Percentiles rank a stretch among this genome's conserved stretches.
phyloP scores from a whole-genome alignment of 768 basidiomycete genomes.

The Ramaria sp. region DNA sequence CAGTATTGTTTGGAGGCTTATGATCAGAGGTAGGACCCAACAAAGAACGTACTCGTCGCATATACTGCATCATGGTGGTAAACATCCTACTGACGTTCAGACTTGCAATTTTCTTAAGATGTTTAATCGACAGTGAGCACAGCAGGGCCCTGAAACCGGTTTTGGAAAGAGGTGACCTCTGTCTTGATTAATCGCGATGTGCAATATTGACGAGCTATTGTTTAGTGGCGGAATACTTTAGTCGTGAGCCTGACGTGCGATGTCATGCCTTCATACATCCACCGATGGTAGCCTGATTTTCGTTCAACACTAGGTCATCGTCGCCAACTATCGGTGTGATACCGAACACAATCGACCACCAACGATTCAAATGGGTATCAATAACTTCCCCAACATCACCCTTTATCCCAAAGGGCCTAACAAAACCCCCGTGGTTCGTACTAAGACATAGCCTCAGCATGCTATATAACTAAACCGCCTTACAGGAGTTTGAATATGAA shows the following conservation, averaged over 20 bases:
- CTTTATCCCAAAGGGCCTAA: slow-evolving; percentile 63
- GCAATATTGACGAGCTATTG: slow-evolving; percentile 1
- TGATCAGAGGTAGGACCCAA: slow-evolving; percentile 34
- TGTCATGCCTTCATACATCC: not conserved
- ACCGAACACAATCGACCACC: slow-evolving; percentile 67
- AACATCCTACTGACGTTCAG: not conserved
- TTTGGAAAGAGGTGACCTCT: slow-evolving; percentile 48
- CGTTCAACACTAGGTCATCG: slow-evolving; percentile 50
- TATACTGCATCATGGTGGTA: slow-evolving; percentile 49
- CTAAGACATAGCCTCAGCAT: not conserved
- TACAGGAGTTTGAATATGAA: slow-evolving; percentile 51
- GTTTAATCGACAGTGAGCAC: slow-evolving; percentile 51
- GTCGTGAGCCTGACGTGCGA: slow-evolving; percentile 61
- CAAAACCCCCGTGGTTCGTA: slow-evolving; percentile 4
- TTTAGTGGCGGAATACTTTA: slow-evolving; percentile 68
- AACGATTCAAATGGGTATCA: slow-evolving; percentile 59
- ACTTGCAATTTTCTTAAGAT: not conserved
- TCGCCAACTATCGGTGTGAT: slow-evolving; percentile 89
- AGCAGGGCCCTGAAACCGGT: slow-evolving; percentile 86
- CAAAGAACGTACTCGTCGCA: slow-evolving; percentile 77
- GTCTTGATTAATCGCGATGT: not conserved
- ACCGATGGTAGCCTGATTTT: not conserved
- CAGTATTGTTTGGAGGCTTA: not conserved
- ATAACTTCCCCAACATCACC: slow-evolving; percentile 87
- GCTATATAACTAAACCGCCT: not conserved